phyloP scores from a whole-genome alignment of 2,329 filamentous ascomycete genomes.

The Penicillium sp. region DNA sequence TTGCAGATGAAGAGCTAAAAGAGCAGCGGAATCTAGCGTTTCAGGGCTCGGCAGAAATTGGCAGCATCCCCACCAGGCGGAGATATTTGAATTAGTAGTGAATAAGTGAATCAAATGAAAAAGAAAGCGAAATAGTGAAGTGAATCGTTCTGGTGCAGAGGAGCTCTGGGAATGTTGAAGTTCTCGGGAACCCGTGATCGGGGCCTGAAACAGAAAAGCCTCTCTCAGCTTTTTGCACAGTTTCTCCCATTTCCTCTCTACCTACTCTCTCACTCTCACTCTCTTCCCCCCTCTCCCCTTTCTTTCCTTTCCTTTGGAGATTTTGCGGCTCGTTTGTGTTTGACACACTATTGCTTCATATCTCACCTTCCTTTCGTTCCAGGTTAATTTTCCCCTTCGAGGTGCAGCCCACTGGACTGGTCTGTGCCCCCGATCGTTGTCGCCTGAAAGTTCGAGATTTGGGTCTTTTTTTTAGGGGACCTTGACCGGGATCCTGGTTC shows the following conservation, averaged over 20 bases:
- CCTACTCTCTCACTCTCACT: conserved; percentile 17
- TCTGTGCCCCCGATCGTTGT: conserved; percentile 41
- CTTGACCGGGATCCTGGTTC: conserved; percentile 18
- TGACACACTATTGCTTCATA: conserved; percentile 47
- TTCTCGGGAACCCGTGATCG: conserved; percentile 28
- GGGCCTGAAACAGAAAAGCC: conserved; percentile 28
- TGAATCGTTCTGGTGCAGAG: not conserved
- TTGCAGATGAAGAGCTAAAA: conserved; percentile 8
- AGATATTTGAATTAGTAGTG: conserved; percentile 8
- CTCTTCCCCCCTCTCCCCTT: conserved; percentile 21
- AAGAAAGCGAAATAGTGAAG: not conserved
- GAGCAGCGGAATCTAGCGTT: conserved; percentile 16
- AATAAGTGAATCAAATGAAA: not conserved
- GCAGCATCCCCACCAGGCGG: conserved; percentile 24
- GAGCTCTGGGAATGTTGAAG: conserved; percentile 16
- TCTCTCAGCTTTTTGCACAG: conserved; percentile 16
- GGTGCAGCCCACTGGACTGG: conserved; percentile 51
- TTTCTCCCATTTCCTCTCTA: conserved; percentile 16
- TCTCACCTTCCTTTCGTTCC: conserved; percentile 42
- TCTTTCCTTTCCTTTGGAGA: conserved; percentile 28
- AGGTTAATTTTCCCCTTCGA: conserved; percentile 26
- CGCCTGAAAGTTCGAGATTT: conserved; percentile 31
- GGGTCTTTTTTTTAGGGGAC: conserved; percentile 28
- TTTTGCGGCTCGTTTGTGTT: conserved; percentile 42
- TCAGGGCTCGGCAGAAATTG: conserved; percentile 24